A percentile compares a stretch with the other conserved stretches of the same genome.
phyloP scores from a whole-genome alignment of 2,329 filamentous ascomycete genomes.

The Aureobasidium subglaciale region DNA sequence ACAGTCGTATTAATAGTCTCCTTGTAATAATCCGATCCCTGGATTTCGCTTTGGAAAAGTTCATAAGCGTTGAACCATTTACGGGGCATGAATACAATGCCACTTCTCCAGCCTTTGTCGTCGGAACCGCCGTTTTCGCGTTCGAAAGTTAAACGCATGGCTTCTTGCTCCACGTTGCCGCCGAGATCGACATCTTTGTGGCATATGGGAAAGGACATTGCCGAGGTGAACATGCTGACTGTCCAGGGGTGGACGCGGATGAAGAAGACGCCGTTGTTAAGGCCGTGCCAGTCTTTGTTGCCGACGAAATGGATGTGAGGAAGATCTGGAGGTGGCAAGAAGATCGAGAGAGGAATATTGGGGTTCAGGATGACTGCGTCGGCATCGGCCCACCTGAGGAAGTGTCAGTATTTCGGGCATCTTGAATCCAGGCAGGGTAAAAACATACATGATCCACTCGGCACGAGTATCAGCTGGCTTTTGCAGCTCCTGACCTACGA shows the following conservation, averaged over 20 bases:
- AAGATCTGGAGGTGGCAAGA: conserved; percentile 32
- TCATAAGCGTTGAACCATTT: conserved; percentile 40
- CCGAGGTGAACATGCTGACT: conserved; percentile 33
- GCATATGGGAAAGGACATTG: conserved; percentile 34
- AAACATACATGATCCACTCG: conserved; percentile 32
- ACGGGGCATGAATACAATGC: conserved; percentile 33
- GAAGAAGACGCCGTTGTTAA: conserved; percentile 38
- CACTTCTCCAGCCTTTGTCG: conserved; percentile 12
- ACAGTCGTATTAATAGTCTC: neutral
- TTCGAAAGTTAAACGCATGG: conserved; percentile 25
- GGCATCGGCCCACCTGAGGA: conserved; percentile 34
- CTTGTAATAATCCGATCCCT: neutral
- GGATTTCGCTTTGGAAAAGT: neutral
- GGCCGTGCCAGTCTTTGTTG: conserved; percentile 34
- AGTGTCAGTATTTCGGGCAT: too few species aligned
- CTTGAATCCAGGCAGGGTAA: too few species aligned
- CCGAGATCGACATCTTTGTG: conserved; percentile 28
- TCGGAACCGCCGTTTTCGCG: neutral
- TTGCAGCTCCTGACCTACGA: conserved; percentile 32
- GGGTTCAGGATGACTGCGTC: conserved; percentile 39
- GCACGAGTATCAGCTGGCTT: conserved; percentile 33
- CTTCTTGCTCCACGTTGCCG: conserved; percentile 34
- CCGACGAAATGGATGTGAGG: conserved; percentile 32
- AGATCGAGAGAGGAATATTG: conserved; percentile 34
- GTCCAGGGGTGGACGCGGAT: conserved; percentile 35